Percentiles rank a stretch among this genome's conserved stretches.
phyloP scores from a whole-genome alignment of 106 monocot species.

The Narthecium ossifragum region DNA sequence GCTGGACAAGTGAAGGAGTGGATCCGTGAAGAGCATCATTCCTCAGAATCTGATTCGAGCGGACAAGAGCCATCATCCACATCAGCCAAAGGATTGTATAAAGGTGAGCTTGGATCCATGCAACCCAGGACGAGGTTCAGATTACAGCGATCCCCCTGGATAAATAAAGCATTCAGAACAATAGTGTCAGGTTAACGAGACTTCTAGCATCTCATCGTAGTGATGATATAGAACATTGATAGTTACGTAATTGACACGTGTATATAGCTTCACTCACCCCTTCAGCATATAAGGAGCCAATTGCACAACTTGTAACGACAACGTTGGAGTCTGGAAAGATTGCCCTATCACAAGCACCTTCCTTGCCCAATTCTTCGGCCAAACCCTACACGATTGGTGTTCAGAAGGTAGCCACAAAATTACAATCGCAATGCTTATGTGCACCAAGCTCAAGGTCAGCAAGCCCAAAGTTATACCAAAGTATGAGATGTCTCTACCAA shows the following conservation, averaged over 20 bases:
- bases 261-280: constrained; percentile 36
- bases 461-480: too few relatives aligned
- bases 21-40: too few relatives aligned
- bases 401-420: too few relatives aligned
- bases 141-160: constrained; percentile 78
- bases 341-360: constrained; percentile 77
- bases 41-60: constrained; percentile 35
- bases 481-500: too few relatives aligned
- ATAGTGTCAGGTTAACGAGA: too few relatives aligned
- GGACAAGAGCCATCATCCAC: constrained; percentile 91
- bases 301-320: constrained; percentile 62
- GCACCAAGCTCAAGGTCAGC: too few relatives aligned
- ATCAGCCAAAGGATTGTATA: constrained; percentile 67
- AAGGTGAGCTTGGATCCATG: constrained; percentile 68
- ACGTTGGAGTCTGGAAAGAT: constrained; percentile 78
- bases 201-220: neutral
- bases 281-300: constrained; percentile 49
- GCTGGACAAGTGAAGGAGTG: too few relatives aligned
- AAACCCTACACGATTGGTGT: constrained; percentile 44
- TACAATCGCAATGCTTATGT: too few relatives aligned
- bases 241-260: neutral
- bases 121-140: constrained; percentile 69
- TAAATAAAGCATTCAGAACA: neutral
- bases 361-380: constrained; percentile 60
- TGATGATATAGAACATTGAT: neutral